Percentiles rank a stretch among this genome's conserved stretches.
Evolutionary conservation across 805 yeast species (phyloP).

Genomic region (Starmerella geochares): DNA sequence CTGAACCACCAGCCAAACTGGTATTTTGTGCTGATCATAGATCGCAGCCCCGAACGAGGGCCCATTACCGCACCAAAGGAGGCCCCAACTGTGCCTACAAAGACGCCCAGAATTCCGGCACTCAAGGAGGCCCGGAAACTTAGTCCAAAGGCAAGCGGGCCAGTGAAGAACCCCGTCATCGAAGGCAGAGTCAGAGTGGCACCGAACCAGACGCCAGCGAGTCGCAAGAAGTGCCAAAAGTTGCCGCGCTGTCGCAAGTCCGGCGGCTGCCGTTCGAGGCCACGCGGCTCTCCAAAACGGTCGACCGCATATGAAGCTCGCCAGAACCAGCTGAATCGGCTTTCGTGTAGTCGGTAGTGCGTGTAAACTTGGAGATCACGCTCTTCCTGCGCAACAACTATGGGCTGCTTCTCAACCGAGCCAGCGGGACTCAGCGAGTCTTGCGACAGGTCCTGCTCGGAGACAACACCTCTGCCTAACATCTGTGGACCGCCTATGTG

Average conservation of each 20-base stretch:
- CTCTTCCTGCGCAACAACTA: neutral
- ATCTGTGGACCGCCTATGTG: too few species aligned
- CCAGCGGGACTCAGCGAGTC: neutral
- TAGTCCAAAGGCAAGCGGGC: conserved; percentile 59
- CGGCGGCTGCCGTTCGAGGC: conserved; percentile 66
- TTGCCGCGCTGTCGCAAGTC: conserved; percentile 40
- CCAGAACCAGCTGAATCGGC: conserved; percentile 26
- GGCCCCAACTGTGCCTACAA: conserved; percentile 64
- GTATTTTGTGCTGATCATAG: conserved; percentile 72
- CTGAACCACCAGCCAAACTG: conserved; percentile 82
- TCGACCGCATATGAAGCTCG: conserved; percentile 34
- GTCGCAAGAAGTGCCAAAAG: conserved; percentile 29
- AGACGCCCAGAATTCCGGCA: conserved; percentile 52
- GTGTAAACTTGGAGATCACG: conserved; percentile 16
- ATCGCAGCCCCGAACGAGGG: conserved; percentile 80
- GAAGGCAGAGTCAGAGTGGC: conserved; percentile 85
- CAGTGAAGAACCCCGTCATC: conserved; percentile 71
- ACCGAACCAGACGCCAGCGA: conserved; percentile 69
- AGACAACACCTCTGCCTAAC: neutral
- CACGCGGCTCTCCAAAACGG: conserved; percentile 57
- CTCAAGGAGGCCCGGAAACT: conserved; percentile 56
- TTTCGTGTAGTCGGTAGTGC: conserved; percentile 13
- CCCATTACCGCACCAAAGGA: conserved; percentile 83
- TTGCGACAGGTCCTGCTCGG: neutral
- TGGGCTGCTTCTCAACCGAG: neutral